Conservation (phyloP, 352 stramenopile genomes). For the Chrysophaeum taylorii region DNA sequence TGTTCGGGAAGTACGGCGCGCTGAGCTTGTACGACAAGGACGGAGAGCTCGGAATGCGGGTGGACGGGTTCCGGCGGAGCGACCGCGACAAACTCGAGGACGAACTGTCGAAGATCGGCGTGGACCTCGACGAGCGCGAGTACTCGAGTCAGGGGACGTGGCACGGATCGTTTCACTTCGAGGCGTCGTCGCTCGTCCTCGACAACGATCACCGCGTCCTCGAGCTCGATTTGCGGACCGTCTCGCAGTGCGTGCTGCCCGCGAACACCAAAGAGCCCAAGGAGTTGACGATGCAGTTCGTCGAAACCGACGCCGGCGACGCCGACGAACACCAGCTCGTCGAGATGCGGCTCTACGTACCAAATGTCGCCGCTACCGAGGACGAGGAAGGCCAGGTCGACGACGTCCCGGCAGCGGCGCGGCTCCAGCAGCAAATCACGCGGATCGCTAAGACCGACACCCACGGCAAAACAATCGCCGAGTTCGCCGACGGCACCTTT, state of each 20-base stretch:
- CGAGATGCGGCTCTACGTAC: conserved; percentile 90
- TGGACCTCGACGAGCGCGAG: conserved; percentile 74
- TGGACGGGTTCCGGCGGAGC: conserved; percentile 49
- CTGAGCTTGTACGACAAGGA: conserved; percentile 47
- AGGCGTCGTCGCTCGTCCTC: conserved; percentile 61
- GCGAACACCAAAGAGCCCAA: conserved; percentile 83
- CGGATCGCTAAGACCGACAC: conserved; percentile 60
- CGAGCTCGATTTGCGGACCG: conserved; percentile 50
- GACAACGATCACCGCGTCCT: conserved; percentile 56
- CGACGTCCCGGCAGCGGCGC: conserved; percentile 59
- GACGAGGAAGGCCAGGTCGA: conserved; percentile 38
- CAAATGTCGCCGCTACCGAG: conserved; percentile 47
- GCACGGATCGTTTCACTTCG: conserved; percentile 83
- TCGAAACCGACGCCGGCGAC: conserved; percentile 91
- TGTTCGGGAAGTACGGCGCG: conserved; percentile 58
- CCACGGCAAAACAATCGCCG: conserved; percentile 89
- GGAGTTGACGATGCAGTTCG: conserved; percentile 97
- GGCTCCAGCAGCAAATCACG: conserved; percentile 58
- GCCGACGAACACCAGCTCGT: conserved; percentile 77
- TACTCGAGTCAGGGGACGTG: conserved; percentile 73
- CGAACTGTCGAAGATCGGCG: conserved; percentile 40
- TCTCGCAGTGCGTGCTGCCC: conserved; percentile 79
- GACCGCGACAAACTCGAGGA: conserved; percentile 43
- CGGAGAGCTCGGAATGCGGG: conserved; percentile 32
- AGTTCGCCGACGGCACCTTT: conserved; percentile 95